Evolutionary conservation across 768 basidiomycete genomes (phyloP), one percentile per base, ranked within the genome.

Genomic region (Hericium rajendrae): DNA sequence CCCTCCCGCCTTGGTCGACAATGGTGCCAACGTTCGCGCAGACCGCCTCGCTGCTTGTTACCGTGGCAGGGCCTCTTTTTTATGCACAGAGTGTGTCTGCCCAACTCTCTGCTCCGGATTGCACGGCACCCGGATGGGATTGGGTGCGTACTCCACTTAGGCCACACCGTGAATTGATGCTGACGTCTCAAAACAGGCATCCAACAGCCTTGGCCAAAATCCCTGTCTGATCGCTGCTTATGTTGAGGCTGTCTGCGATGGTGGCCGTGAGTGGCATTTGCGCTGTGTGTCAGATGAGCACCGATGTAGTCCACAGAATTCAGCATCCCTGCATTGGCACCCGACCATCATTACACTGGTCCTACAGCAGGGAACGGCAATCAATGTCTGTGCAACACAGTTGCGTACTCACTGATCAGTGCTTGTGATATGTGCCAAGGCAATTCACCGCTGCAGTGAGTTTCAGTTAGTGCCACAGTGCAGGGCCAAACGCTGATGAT

Each of bases 401-500:
- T 69, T n/a, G 37, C 54, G 2, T 69, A 69, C 57, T 62, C 59
- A 20, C 53, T 69, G 16, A 59, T 67, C 32, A 61, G 60, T 38
- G 68, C 66, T 3, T 69, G 68, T 53, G 66, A 58, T 53, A 55
- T 57, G 18, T 69, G 68, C 41, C 68, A 69, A 48, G 53, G 55
- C 12, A 20, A 38, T 9, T 0, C 20, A 2, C 60, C 60, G 62
- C 22, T 24, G 18, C 4, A 49, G 62, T 63, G 48, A 51, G 9
- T 18, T 54, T 28, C 48, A 12, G 1, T 24, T n/a, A 13, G 26
- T 2, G 37, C 6, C 53, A 18, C 28, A 28, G 3, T 16, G 41
- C 22, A n/a, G 39, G 11, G 26, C 15, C 24, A 38, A 41, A 26
- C 24, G 41, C 24, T 51, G 20, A 16, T 16, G 18, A 3, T 48